phyloP scores from a whole-genome alignment of 2,329 filamentous ascomycete species.

The Fusarium temperatum region DNA sequence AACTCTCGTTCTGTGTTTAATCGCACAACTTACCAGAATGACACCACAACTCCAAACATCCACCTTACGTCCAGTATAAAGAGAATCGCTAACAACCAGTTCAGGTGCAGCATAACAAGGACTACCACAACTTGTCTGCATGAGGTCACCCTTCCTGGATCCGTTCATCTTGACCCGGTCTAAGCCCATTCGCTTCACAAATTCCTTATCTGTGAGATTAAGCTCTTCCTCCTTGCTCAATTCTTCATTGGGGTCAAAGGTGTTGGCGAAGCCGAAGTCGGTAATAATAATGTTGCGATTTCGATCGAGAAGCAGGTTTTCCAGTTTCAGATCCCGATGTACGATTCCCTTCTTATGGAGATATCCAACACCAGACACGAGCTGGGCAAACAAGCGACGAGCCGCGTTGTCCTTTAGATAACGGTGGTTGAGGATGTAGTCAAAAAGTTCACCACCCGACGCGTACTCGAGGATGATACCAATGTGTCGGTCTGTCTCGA shows the following conservation, averaged over 20 bases:
- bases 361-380: slow-evolving; percentile 96
- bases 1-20: background rate
- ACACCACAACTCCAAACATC: slow-evolving; percentile 99
- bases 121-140: slow-evolving; percentile 99
- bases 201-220: slow-evolving; percentile 86
- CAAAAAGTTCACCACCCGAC: slow-evolving; percentile 95
- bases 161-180: slow-evolving; percentile 81
- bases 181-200: slow-evolving; percentile 84
- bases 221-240: slow-evolving; percentile 90
- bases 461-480: slow-evolving; percentile 99
- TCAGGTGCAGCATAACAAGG: slow-evolving; percentile 98
- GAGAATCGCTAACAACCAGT: slow-evolving; percentile 93
- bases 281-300: slow-evolving; percentile 99
- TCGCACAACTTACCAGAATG: slow-evolving; percentile 77
- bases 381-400: slow-evolving; percentile 89
- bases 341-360: slow-evolving; percentile 99
- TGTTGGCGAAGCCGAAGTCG: slow-evolving; percentile 98
- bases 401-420: slow-evolving; percentile 95
- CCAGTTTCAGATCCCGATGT: slow-evolving; percentile 94
- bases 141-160: slow-evolving; percentile 86
- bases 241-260: slow-evolving; percentile 89
- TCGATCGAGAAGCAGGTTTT: slow-evolving; percentile 92
- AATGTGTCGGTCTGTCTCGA: slow-evolving; percentile 96
- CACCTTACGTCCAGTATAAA: slow-evolving; percentile 97
- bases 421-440: slow-evolving; percentile 96